Percentiles rank a stretch among this genome's conserved stretches.
These are phyloP conservation scores for Pestalotiopsis sp. DNA, from an alignment of 2,329 filamentous ascomycete genomes.

Conservation along the genomic window DNA sequence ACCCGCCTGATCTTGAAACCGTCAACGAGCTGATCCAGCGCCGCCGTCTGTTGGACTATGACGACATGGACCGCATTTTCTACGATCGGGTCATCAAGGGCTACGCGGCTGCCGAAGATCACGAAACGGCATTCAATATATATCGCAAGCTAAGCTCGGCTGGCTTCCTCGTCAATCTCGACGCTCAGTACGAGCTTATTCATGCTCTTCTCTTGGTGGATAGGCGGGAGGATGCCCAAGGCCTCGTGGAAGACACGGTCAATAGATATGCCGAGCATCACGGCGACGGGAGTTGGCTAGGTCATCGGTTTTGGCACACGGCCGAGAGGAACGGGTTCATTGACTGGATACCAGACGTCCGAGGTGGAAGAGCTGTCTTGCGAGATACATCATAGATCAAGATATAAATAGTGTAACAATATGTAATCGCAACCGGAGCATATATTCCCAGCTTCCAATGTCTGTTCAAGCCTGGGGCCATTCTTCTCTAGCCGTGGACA, in stretches of 20 bases:
- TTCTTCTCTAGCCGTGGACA: no score
- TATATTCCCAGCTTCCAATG: no score
- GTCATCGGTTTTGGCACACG: constrained; percentile 26
- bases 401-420: neutral
- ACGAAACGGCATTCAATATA: constrained; percentile 47
- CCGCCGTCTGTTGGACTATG: constrained; percentile 33
- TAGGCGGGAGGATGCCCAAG: constrained; percentile 20
- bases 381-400: neutral
- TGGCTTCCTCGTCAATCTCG: constrained; percentile 41
- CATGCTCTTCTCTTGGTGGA: constrained; percentile 19
- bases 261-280: constrained; percentile 18
- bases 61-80: constrained; percentile 49
- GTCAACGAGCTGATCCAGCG: constrained; percentile 61
- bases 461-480: no score
- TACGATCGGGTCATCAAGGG: constrained; percentile 54
- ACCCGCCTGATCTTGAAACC: constrained; percentile 58
- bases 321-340: constrained; percentile 14
- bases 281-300: constrained; percentile 20
- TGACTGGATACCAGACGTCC: neutral
- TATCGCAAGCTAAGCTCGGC: constrained; percentile 45
- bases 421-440: no score
- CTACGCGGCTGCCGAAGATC: constrained; percentile 57
- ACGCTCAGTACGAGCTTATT: constrained; percentile 45
- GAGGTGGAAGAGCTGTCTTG: constrained; percentile 6
- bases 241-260: constrained; percentile 23